A percentile compares a stretch with the other conserved stretches of the same genome.
Evolutionary conservation across 306 rosid genomes (phyloP).

Genomic region (Psophocarpus tetragonolobus): DNA sequence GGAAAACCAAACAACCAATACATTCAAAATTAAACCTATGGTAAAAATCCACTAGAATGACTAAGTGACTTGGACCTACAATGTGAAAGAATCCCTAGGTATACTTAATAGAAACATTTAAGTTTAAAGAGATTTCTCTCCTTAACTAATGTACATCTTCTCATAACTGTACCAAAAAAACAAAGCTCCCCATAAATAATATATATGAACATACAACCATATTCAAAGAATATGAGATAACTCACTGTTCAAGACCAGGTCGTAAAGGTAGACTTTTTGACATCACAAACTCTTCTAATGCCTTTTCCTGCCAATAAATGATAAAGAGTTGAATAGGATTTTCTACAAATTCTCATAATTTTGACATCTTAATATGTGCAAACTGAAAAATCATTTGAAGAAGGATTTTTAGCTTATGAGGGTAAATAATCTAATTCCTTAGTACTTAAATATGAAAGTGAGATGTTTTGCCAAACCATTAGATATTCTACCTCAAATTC

Average conservation of each 20-base stretch:
- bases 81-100: slow-evolving; percentile 11
- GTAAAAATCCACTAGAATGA: slow-evolving; percentile 1
- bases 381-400: slow-evolving; percentile 10
- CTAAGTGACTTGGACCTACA: not conserved
- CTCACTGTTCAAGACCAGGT: slow-evolving; percentile 94
- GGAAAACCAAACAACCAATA: not conserved
- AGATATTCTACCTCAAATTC: not conserved
- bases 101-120: slow-evolving; percentile 1
- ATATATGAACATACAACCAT: slow-evolving; percentile 9
- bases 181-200: slow-evolving; percentile 18
- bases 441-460: slow-evolving; percentile 14
- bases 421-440: slow-evolving; percentile 31
- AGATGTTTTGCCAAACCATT: not conserved
- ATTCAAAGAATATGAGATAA: slow-evolving; percentile 37
- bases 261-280: slow-evolving; percentile 73
- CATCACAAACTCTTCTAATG: slow-evolving; percentile 67
- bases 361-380: slow-evolving; percentile 16
- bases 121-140: slow-evolving; percentile 29
- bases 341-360: slow-evolving; percentile 16
- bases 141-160: slow-evolving; percentile 23
- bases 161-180: not conserved
- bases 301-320: slow-evolving; percentile 63
- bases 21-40: not conserved
- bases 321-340: slow-evolving; percentile 35
- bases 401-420: slow-evolving; percentile 18